Evolutionary conservation across 2,329 filamentous ascomycete species (phyloP), one percentile per base, ranked within the genome.

Genomic region (Exophiala calicioides): DNA sequence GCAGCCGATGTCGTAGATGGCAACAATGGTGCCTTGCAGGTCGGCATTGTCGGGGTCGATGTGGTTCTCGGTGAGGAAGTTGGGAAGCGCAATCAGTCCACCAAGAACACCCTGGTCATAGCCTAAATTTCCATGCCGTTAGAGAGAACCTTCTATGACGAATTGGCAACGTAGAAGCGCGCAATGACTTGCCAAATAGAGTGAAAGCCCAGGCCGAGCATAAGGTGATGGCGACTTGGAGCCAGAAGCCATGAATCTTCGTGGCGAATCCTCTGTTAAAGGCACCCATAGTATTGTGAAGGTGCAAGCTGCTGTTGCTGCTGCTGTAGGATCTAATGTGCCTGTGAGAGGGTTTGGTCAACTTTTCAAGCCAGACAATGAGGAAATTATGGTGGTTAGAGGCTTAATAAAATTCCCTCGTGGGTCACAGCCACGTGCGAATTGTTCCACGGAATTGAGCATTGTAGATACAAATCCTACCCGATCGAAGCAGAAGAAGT

Each of bases 41-140:
- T 70, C 73, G 10, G 69, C 62, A 54, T 77, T 60, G 18, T 43
- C 15, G 12, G 45, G 32, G 16, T 43, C 27, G 27, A 53, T 53
- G 12, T 37, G 37, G 24, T 53, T 53, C 16, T 36, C 45, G 4
- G 39, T 36, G 8, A 54, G 44, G 38, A 78, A 79, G 53, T 78
- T 68, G 8, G 71, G 63, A 0, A 75, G 77, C 12, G 80, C 72
- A 19, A 79, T 69, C 4, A 79, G 75, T 36, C 77, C 77, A 20
- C 74, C 71, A 7, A 55, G 38, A 19, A 55, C 49, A 15, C 52
- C 52, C 44, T 56, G 53, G 18, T 56, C 50, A 29, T 53, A 53
- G 26, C 50, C 46, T 48, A 12, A 19, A n/a, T 18, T n/a, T n/a
- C n/a, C n/a, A n/a, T n/a, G n/a, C n/a, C n/a, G n/a, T n/a, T n/a